A percentile compares a stretch with the other conserved stretches of the same genome.
phyloP scores from a whole-genome alignment of 192 early-diverging fungal genomes.

The Rhizoclosmatium globosum region DNA sequence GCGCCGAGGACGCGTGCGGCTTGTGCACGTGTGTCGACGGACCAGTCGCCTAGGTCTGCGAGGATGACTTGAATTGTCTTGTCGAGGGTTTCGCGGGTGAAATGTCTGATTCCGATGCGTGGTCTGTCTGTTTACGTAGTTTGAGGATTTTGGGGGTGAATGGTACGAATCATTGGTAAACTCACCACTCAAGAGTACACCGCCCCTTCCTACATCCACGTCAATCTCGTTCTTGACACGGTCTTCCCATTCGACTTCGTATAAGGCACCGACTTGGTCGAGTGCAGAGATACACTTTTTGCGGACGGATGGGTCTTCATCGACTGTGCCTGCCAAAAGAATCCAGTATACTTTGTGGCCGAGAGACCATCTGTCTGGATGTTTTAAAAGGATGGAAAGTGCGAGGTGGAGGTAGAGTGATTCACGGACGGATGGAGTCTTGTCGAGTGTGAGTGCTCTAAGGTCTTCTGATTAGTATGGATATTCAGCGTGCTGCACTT shows the following conservation, averaged over 20 bases:
- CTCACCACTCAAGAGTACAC: neutral
- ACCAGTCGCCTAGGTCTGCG: slow-evolving; percentile 59
- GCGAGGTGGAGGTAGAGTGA: slow-evolving; percentile 50
- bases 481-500: too few relatives aligned
- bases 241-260: slow-evolving; percentile 61
- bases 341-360: slow-evolving; percentile 60
- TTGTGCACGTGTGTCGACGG: slow-evolving; percentile 50
- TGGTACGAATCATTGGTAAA: neutral
- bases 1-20: slow-evolving; percentile 45
- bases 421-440: slow-evolving; percentile 56
- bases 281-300: slow-evolving; percentile 35
- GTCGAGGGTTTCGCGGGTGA: slow-evolving; percentile 61
- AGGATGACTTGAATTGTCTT: slow-evolving; percentile 53
- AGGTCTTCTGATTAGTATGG: too few relatives aligned
- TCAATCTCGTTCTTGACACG: slow-evolving; percentile 67
- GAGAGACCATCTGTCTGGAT: slow-evolving; percentile 60
- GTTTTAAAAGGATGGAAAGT: slow-evolving; percentile 49
- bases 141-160: neutral
- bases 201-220: slow-evolving; percentile 27
- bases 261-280: slow-evolving; percentile 55
- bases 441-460: slow-evolving; percentile 53
- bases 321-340: slow-evolving; percentile 54
- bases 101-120: slow-evolving; percentile 57
- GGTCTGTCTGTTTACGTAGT: slow-evolving; percentile 44
- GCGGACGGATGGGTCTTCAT: slow-evolving; percentile 50